Percentiles rank a stretch among this genome's conserved stretches.
These are phyloP conservation scores for Metschnikowia koreensis DNA, from an alignment of 805 yeast genomes.

Conservation along the genomic window DNA sequence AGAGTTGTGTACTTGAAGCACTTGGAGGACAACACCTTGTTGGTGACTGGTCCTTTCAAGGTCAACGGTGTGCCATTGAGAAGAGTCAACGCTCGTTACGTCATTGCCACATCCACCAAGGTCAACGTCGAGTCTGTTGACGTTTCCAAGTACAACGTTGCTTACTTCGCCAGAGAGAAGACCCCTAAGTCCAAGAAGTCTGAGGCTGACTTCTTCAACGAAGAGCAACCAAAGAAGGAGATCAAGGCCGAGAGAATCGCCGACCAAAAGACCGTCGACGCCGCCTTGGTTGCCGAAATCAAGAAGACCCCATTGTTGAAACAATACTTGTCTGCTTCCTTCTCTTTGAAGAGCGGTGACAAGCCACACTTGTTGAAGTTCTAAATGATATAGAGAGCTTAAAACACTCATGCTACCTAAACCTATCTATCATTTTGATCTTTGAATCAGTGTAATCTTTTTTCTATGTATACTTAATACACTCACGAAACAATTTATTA, in stretches of 20 bases:
- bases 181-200: slow-evolving; percentile 76
- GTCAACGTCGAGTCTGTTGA: slow-evolving; percentile 77
- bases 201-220: slow-evolving; percentile 89
- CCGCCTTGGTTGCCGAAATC: slow-evolving; percentile 87
- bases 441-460: slow-evolving; percentile 11
- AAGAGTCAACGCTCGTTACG: slow-evolving; percentile 98
- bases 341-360: slow-evolving; percentile 98
- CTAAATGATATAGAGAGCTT: slow-evolving; percentile 43
- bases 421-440: slow-evolving; percentile 14
- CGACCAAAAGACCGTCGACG: slow-evolving; percentile 95
- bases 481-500: slow-evolving; percentile 13
- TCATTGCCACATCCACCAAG: slow-evolving; percentile 96
- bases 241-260: slow-evolving; percentile 91
- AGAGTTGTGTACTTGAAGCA: slow-evolving; percentile 97
- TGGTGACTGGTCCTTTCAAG: slow-evolving; percentile 99
- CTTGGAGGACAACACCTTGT: slow-evolving; percentile 96
- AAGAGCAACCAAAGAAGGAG: slow-evolving; percentile 74
- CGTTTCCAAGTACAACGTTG: slow-evolving; percentile 87
- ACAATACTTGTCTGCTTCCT: slow-evolving; percentile 92
- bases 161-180: slow-evolving; percentile 96
- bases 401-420: slow-evolving; percentile 1
- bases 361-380: slow-evolving; percentile 97
- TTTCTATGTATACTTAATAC: slow-evolving; percentile 22
- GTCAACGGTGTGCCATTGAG: slow-evolving; percentile 99
- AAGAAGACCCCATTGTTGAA: slow-evolving; percentile 96